Evolutionary conservation across 2,329 filamentous ascomycete genomes (phyloP).

Genomic region (Cercospora zeina): DNA sequence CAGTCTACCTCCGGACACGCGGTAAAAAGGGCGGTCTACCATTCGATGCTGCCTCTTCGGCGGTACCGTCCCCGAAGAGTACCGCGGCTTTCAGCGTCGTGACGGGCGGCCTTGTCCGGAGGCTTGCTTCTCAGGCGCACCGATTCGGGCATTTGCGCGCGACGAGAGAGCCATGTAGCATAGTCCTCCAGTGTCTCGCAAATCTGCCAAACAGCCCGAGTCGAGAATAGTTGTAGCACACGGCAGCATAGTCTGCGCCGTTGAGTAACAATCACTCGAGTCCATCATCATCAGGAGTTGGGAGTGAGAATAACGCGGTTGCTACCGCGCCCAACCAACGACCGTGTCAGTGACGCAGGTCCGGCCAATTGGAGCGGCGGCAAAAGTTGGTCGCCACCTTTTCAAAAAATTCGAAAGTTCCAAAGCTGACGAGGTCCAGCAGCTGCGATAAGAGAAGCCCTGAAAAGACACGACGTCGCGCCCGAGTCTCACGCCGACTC

Average conservation of each 20-base stretch:
- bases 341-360: background rate
- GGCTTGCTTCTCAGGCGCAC: background rate
- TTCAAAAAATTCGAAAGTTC: background rate
- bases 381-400: constrained; percentile 6
- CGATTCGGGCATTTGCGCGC: too few relatives aligned
- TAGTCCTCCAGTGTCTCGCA: background rate
- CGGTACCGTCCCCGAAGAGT: background rate
- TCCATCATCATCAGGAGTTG: too few relatives aligned
- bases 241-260: too few relatives aligned
- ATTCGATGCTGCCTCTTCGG: constrained; percentile 9
- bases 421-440: background rate
- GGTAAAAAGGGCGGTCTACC: constrained; percentile 11
- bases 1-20: background rate
- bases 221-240: background rate
- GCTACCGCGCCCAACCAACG: constrained; percentile 1
- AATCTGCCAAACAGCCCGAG: background rate
- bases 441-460: too few relatives aligned
- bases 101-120: background rate
- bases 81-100: background rate
- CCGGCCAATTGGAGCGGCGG: constrained; percentile 7
- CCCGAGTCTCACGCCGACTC: background rate
- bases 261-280: too few relatives aligned
- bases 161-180: background rate
- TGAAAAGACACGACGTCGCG: background rate
- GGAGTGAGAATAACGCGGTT: background rate